Conservation (phyloP, 495 filamentous ascomycete genomes). For the Penicillium longicatenatum region DNA sequence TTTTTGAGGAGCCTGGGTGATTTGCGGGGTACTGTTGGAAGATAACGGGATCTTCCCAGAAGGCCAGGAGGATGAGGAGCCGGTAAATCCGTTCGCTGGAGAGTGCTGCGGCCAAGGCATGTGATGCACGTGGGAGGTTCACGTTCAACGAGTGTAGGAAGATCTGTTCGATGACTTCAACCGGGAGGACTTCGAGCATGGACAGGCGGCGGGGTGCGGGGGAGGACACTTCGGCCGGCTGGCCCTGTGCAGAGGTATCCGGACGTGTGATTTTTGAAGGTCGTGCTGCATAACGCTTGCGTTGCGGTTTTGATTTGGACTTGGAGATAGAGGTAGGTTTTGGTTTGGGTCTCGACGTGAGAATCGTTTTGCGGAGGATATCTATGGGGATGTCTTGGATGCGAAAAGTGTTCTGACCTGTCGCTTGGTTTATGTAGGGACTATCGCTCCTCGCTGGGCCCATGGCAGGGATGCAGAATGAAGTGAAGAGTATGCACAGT, state of each 20-base stretch:
- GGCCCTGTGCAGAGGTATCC: not conserved
- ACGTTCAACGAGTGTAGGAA: constrained; percentile 53
- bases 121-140: constrained; percentile 48
- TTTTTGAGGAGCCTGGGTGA: not conserved
- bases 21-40: not conserved
- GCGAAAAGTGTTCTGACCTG: not conserved
- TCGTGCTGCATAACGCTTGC: not conserved
- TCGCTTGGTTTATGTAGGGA: not conserved
- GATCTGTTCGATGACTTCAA: constrained; percentile 56
- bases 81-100: constrained; percentile 46
- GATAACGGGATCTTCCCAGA: constrained; percentile 34
- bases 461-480: not conserved
- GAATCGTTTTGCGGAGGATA: not conserved
- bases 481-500: too few relatives aligned
- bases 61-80: constrained; percentile 41
- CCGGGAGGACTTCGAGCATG: constrained; percentile 51
- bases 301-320: not conserved
- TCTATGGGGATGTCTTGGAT: not conserved
- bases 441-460: not conserved
- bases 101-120: constrained; percentile 36
- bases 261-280: not conserved
- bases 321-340: not conserved
- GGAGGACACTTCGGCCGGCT: not conserved
- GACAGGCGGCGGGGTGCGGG: constrained; percentile 25
- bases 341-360: not conserved